A percentile compares a stretch with the other conserved stretches of the same genome.
Evolutionary conservation across 2,329 filamentous ascomycete species (phyloP).

Genomic region (Fusarium setosum): DNA sequence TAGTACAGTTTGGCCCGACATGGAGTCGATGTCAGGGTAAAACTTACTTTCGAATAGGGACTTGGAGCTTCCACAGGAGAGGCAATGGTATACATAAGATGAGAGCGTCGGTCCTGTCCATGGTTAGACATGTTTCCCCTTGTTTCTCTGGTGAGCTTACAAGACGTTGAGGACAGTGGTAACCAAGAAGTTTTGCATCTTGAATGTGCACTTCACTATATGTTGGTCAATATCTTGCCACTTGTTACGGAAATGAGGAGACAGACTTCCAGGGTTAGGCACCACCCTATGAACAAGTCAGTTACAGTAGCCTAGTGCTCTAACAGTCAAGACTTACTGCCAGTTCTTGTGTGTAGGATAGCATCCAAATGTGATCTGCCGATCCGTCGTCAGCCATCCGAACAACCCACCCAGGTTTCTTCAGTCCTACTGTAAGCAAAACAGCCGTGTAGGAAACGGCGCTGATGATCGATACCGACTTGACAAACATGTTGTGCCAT

Average conservation of each 20-base stretch:
- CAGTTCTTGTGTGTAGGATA: conserved; percentile 36
- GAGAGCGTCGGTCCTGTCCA: conserved; percentile 20
- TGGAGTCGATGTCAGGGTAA: rapidly evolving
- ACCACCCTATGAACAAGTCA: conserved; percentile 25
- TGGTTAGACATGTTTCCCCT: background rate
- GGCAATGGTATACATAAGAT: conserved; percentile 35
- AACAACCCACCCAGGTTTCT: rapidly evolving
- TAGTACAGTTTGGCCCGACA: background rate
- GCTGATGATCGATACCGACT: conserved; percentile 8
- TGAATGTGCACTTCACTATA: conserved; percentile 26
- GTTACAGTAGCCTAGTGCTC: background rate
- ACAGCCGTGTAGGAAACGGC: conserved; percentile 27
- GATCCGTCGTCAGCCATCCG: background rate
- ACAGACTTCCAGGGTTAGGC: conserved; percentile 30
- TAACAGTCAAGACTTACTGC: conserved; percentile 21
- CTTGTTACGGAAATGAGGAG: rapidly evolving
- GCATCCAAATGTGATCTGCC: conserved; percentile 36
- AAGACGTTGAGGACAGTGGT: conserved; percentile 38
- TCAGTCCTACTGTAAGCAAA: conserved; percentile 29
- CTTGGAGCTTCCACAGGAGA: conserved; percentile 36
- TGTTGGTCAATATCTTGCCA: background rate
- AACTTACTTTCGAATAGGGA: conserved; percentile 33
- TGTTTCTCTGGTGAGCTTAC: background rate
- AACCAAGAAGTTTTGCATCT: conserved; percentile 33
- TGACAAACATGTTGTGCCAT: conserved; percentile 39